Evolutionary conservation across 352 stramenopile species (phyloP).

Genomic region (Phytophthora meadii): DNA sequence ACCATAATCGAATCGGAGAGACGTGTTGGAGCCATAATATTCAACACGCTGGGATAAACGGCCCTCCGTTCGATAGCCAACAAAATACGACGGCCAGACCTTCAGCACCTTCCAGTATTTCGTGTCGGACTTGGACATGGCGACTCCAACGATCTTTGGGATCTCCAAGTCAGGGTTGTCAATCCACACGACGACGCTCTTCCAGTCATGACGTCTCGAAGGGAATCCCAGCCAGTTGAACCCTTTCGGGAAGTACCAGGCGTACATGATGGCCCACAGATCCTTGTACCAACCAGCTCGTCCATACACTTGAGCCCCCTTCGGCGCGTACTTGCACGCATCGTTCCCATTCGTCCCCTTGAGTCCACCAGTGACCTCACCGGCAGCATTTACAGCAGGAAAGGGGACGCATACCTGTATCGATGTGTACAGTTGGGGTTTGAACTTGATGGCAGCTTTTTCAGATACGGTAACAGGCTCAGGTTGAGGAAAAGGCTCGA

Average conservation of each 20-base stretch:
- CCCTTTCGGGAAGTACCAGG: conserved; percentile 3
- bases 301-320: not conserved
- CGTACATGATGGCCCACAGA: conserved; percentile 4
- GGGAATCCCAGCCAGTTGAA: not conserved
- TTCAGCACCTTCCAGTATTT: not conserved
- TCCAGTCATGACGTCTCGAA: conserved; percentile 2
- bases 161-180: not conserved
- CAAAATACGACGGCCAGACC: too few species aligned
- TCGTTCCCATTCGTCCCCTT: not conserved
- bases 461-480: not conserved
- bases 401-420: not conserved
- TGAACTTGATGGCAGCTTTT: conserved; percentile 8
- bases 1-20: not conserved
- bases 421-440: not conserved
- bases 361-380: not conserved
- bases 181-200: conserved; percentile 1
- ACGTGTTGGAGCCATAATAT: too few species aligned
- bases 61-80: too few species aligned
- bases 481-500: not conserved
- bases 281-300: not conserved
- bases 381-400: not conserved
- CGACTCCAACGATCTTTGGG: not conserved
- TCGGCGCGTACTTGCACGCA: not conserved
- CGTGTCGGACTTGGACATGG: not conserved
- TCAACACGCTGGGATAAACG: too few species aligned